Percentiles rank a stretch among this genome's conserved stretches.
These are phyloP conservation scores for Daldinia childiae DNA, from an alignment of 495 filamentous ascomycete genomes.

Conservation along the genomic window DNA sequence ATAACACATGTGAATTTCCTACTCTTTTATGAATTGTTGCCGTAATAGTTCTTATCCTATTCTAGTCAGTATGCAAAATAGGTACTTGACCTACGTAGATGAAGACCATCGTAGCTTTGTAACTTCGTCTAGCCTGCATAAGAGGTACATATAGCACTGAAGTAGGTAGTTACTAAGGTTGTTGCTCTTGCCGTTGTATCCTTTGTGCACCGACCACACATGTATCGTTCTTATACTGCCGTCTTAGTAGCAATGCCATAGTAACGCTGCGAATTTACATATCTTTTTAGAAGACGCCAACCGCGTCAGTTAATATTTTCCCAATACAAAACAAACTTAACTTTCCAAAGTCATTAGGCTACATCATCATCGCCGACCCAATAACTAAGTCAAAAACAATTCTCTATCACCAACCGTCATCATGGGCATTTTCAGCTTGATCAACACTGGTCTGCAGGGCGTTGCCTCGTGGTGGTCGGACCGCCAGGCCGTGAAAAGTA, in stretches of 20 bases:
- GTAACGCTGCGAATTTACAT: neutral
- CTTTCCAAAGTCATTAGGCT: too few relatives aligned
- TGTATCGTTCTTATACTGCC: neutral
- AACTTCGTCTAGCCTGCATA: neutral
- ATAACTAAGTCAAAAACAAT: too few relatives aligned
- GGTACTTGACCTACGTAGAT: neutral
- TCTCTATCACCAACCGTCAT: too few relatives aligned
- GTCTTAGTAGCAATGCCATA: neutral
- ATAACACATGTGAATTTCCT: neutral
- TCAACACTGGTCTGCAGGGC: too few relatives aligned
- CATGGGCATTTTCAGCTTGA: too few relatives aligned
- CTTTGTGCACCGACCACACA: neutral
- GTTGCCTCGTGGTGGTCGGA: too few relatives aligned
- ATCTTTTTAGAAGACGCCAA: too few relatives aligned
- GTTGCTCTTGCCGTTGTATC: neutral
- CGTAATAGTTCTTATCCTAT: neutral
- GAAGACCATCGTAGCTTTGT: neutral
- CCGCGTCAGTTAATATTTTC: too few relatives aligned
- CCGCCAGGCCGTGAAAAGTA: too few relatives aligned
- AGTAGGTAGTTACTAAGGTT: too few relatives aligned
- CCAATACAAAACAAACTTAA: too few relatives aligned
- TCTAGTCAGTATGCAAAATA: neutral
- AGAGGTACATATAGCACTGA: neutral
- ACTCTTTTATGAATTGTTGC: neutral
- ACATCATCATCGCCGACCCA: too few relatives aligned